A percentile compares a stretch with the other conserved stretches of the same genome.
These are phyloP conservation scores for Porogramme epimiltina DNA, from an alignment of 1,284 basidiomycete genomes.

Conservation along the genomic window DNA sequence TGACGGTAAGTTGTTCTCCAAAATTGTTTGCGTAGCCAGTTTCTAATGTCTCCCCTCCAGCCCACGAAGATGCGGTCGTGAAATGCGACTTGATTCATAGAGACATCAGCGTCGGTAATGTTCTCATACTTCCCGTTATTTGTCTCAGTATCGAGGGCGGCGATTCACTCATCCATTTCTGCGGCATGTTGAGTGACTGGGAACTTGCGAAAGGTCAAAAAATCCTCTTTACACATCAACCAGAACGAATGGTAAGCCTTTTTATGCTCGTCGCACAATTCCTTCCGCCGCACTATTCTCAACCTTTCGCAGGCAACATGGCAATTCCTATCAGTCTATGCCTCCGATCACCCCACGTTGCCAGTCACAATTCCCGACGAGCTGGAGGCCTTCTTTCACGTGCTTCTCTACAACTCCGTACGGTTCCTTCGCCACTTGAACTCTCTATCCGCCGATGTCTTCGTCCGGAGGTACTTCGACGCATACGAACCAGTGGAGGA, in stretches of 20 bases:
- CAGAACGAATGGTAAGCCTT: background rate
- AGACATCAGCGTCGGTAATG: conserved; percentile 14
- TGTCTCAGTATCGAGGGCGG: background rate
- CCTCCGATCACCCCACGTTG: background rate
- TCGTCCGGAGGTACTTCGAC: conserved; percentile 7
- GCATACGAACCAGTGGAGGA: background rate
- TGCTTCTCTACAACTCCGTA: conserved; percentile 4
- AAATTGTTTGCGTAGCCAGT: background rate
- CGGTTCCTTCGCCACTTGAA: conserved; percentile 1
- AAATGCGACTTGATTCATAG: conserved; percentile 2
- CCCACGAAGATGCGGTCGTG: conserved; percentile 1
- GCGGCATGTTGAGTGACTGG: conserved; percentile 12
- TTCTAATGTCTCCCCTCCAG: background rate
- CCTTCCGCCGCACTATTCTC: background rate
- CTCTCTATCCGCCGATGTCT: background rate
- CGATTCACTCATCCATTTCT: conserved; percentile 2
- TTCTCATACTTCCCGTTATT: conserved; percentile 7
- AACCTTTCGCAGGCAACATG: conserved; percentile 7
- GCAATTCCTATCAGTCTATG: conserved; percentile 6
- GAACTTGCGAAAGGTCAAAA: conserved; percentile 4
- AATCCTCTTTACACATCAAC: background rate
- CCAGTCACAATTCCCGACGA: conserved; percentile 3
- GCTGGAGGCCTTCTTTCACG: conserved; percentile 10
- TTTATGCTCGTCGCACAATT: too few relatives aligned
- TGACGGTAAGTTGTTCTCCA: background rate